Conservation (phyloP, 83 land plant genomes). For the Thuja plicata region DNA sequence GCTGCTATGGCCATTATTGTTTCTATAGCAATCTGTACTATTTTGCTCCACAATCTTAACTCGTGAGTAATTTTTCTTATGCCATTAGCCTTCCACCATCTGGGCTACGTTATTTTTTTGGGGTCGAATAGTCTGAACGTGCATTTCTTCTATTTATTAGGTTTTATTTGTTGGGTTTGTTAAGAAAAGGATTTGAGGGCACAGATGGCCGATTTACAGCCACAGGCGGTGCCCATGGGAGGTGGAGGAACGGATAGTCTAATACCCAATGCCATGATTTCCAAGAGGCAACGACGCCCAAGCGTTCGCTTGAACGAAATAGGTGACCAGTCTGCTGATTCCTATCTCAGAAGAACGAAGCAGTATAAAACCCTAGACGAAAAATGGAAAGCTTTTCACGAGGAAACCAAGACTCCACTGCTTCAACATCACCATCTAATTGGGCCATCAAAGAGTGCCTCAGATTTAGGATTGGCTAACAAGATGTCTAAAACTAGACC, state of each 20-base stretch:
- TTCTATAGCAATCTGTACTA: not conserved
- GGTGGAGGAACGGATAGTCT: conserved; percentile 5
- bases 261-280: conserved; percentile 9
- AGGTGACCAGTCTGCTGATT: conserved; percentile 44
- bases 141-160: not conserved
- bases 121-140: not conserved
- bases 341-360: conserved; percentile 14
- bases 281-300: conserved; percentile 56
- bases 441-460: not conserved
- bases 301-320: conserved; percentile 53
- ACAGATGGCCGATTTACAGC: conserved; percentile 14
- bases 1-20: not conserved
- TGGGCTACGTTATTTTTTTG: not conserved
- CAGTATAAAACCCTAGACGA: conserved; percentile 18
- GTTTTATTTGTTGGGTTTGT: not conserved
- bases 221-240: not conserved
- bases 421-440: conserved; percentile 4
- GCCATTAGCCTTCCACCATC: not conserved
- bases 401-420: not conserved
- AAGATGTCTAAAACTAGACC: conserved; percentile 28
- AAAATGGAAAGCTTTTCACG: conserved; percentile 9
- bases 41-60: not conserved
- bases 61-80: not conserved
- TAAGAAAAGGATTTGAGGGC: conserved; percentile 6
- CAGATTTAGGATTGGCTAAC: not conserved